Evolutionary conservation across 345 rosid species (phyloP), one percentile per base, ranked within the genome.

Genomic region (Diplotaxis tenuifolia): DNA sequence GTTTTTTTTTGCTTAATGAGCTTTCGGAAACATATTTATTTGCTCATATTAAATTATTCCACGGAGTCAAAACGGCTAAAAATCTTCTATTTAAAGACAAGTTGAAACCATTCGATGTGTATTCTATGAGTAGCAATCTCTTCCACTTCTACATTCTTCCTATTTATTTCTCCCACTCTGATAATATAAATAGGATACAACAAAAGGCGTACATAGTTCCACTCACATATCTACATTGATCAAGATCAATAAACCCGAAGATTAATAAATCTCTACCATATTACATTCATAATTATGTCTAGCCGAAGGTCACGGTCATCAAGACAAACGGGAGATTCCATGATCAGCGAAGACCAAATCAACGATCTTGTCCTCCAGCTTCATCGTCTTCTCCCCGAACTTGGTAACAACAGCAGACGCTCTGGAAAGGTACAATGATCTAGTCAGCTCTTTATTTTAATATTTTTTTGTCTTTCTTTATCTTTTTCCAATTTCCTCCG

Each of bases 261-360:
- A 27, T 53, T 52, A 25, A 34, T 6, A 19, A 23, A 59, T 22
- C 31, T 59, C 4, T 67, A 58, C 12, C 27, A 50, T 8, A 58
- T 34, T 52, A 27, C 19, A 50, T 50, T 18, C 4, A 18, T 50
- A 50, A 52, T 36, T 62, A 93, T 93, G 97, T 91, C 98, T 69
- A 82, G 86, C 86, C 75, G 98, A 83, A 91, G 86, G 68, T 86
- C 98, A 22, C 73, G 90, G 75, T 45, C 50, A 45, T 84, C 96
- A 72, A 89, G 91, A 79, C 86, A 83, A 63, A 78, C 93, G 27
- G 86, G 87, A 38, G 67, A 79, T 65, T 83, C 96, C 56, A 86
- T 91, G 78, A 93, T 93, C 82, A 80, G 81, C 4, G 97, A 93
- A 63, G 98, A 91, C 72, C 98, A 93, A 87, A 89, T 93, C 84